These are phyloP conservation scores for Rhipidocladum racemiflorum DNA, from an alignment of 176 grass and related monocot genomes.

Conservation along the genomic window DNA sequence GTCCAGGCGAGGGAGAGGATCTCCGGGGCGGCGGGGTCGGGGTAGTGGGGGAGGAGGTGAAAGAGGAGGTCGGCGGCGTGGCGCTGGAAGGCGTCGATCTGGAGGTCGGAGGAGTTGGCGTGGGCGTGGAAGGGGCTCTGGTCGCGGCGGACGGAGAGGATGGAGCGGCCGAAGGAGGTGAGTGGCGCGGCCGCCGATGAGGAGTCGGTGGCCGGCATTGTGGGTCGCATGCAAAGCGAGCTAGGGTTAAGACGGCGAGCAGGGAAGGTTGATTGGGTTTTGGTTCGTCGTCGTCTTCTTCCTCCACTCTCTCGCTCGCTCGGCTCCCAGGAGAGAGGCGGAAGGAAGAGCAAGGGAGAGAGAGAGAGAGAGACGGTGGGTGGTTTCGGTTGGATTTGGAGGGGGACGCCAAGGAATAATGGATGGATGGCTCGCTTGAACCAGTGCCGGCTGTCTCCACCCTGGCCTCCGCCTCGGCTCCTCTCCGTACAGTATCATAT, in stretches of 20 bases:
- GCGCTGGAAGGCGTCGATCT: conserved; percentile 62
- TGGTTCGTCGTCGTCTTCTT: neutral
- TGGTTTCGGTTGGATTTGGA: too few relatives aligned
- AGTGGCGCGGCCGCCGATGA: conserved; percentile 36
- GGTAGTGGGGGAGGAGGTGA: conserved; percentile 35
- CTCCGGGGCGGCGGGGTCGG: neutral
- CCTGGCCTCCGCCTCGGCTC: too few relatives aligned
- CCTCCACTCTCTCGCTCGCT: too few relatives aligned
- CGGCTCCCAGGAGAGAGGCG: too few relatives aligned
- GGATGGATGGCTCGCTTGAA: too few relatives aligned
- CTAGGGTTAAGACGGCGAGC: neutral
- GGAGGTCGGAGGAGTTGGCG: conserved; percentile 23
- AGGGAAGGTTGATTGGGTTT: neutral
- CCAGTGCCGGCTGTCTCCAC: too few relatives aligned
- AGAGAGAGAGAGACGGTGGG: too few relatives aligned
- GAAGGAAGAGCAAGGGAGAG: too few relatives aligned
- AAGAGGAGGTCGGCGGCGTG: conserved; percentile 38
- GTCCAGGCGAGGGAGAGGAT: conserved; percentile 51
- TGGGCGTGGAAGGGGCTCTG: conserved; percentile 36
- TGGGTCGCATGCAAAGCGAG: neutral
- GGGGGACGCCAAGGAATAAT: too few relatives aligned
- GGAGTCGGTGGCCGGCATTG: conserved; percentile 59
- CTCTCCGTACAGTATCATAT: too few relatives aligned
- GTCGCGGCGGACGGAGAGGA: conserved; percentile 51
- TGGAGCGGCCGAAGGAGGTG: conserved; percentile 47